Evolutionary conservation across 2,329 filamentous ascomycete genomes (phyloP), one percentile per base, ranked within the genome.

Genomic region (Lojkania enalia): DNA sequence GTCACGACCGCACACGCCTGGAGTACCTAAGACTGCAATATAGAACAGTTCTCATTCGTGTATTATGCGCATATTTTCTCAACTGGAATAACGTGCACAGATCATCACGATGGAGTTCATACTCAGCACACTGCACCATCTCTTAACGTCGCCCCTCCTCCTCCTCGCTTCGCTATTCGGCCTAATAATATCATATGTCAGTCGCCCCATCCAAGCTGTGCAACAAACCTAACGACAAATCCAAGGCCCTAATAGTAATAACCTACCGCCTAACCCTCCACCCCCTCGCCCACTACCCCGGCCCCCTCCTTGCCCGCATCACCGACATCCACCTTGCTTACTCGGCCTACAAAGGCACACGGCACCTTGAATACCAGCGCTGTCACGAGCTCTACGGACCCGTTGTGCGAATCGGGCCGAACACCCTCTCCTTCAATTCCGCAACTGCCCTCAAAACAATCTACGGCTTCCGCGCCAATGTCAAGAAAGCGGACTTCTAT

Each of bases 351-450:
- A 85, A 82, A 59, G 88, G 87, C 40, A 84, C 87, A 54, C 79
- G 87, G 1, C 87, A 91, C 62, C 77, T 91, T 14, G 82, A 87
- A 60, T 84, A 90, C 59, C 84, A 84, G 73, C 76, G 79, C 20
- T 75, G 85, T 55, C 89, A 95, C 66, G 73, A 84, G 55, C 77
- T 79, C 62, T 90, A 95, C 60, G 87, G 87, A 1, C 50, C 52
- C n/a, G 67, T 83, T 39, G 86, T 92, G n/a, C 86, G 89, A 20
- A 88, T 86, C 54, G 87, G 86, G 0, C 89, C 89, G 33, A 89
- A 90, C 67, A 82, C 81, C 48, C 73, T 95, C 31, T 88, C 85
- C 1, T 82, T 95, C 73, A 92, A 94, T 75, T 85, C 83, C 42
- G 80, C 79, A 49, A 78, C 57, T 20, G 73, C 71, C 0, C 57